A percentile compares a stretch with the other conserved stretches of the same genome.
Evolutionary conservation across 495 filamentous ascomycete genomes (phyloP).

Genomic region (Penicillium alfredii): DNA sequence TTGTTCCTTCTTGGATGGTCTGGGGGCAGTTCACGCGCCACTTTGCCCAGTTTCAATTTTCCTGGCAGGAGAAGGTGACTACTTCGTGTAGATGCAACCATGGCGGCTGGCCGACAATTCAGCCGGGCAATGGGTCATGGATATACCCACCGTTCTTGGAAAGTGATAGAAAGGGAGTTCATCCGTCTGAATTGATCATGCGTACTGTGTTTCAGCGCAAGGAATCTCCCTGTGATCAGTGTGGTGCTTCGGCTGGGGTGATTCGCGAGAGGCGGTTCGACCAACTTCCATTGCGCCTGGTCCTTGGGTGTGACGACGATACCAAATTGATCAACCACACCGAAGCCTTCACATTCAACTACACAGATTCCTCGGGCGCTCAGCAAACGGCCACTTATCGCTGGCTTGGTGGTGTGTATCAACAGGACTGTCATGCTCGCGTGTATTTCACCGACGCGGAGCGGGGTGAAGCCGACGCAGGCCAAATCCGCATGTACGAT

Average conservation of each 20-base stretch:
- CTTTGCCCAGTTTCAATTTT: conserved; percentile 25
- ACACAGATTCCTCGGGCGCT: conserved; percentile 11
- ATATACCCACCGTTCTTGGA: conserved; percentile 1
- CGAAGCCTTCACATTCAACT: conserved; percentile 19
- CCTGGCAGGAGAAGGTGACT: conserved; percentile 3
- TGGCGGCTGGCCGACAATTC: no score
- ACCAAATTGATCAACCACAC: conserved; percentile 24
- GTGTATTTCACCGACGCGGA: conserved; percentile 31
- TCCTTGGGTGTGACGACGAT: conserved; percentile 10
- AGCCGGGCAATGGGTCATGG: neutral
- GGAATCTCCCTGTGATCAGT: conserved; percentile 7
- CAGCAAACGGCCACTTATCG: conserved; percentile 24
- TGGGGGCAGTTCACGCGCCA: conserved; percentile 21
- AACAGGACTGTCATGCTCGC: conserved; percentile 15
- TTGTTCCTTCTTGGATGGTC: conserved; percentile 10
- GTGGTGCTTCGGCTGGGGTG: conserved; percentile 1
- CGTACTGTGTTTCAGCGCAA: conserved; percentile 5
- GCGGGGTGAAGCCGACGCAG: conserved; percentile 19
- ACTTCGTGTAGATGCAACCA: conserved; percentile 8
- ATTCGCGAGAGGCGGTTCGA: conserved; percentile 4
- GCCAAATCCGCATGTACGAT: conserved; percentile 28
- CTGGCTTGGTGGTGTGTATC: conserved; percentile 42
- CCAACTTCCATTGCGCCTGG: conserved; percentile 29
- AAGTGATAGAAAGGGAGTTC: neutral
- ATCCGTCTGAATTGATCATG: neutral